Percentiles rank a stretch among this genome's conserved stretches.
Evolutionary conservation across 192 early-diverging fungal species (phyloP).

Genomic region (Mortierella antarctica): DNA sequence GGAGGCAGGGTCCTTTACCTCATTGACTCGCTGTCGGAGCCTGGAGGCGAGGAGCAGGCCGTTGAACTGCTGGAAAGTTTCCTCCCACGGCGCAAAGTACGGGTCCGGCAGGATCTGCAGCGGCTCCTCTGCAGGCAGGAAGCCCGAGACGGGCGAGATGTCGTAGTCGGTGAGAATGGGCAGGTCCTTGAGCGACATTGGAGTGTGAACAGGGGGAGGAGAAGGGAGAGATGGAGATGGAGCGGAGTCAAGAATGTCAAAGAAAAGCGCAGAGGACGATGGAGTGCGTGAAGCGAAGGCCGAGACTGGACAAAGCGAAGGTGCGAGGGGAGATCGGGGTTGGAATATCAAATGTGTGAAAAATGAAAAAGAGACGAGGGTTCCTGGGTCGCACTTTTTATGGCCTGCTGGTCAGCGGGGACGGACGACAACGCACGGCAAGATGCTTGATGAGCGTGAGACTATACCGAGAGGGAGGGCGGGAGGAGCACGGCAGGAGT

Average conservation of each 20-base stretch:
- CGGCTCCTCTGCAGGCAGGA: conserved; percentile 84
- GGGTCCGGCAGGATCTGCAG: conserved; percentile 75
- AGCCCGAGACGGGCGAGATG: conserved; percentile 85
- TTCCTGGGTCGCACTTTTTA: not conserved
- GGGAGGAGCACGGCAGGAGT: not conserved
- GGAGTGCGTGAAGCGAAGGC: not conserved
- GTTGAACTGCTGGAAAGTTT: conserved; percentile 80
- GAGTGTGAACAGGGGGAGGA: not conserved
- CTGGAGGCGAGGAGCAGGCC: conserved; percentile 77
- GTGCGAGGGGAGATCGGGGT: conserved; percentile 8
- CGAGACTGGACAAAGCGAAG: not conserved
- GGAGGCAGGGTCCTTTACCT: conserved; percentile 60
- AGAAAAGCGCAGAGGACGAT: not conserved
- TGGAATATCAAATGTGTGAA: not conserved
- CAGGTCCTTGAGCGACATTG: conserved; percentile 40
- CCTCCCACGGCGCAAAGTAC: conserved; percentile 92
- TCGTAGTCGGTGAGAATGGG: conserved; percentile 80
- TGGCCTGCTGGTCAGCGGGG: no score
- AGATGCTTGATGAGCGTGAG: not conserved
- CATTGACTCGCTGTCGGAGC: conserved; percentile 70
- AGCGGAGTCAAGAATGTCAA: not conserved
- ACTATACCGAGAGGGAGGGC: no score
- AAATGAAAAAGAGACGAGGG: not conserved
- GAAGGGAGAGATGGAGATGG: not conserved
- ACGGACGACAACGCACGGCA: not conserved